These are phyloP conservation scores for Pelagomonas calceolata DNA, from an alignment of 108 stramenopile genomes.

Conservation along the genomic window DNA sequence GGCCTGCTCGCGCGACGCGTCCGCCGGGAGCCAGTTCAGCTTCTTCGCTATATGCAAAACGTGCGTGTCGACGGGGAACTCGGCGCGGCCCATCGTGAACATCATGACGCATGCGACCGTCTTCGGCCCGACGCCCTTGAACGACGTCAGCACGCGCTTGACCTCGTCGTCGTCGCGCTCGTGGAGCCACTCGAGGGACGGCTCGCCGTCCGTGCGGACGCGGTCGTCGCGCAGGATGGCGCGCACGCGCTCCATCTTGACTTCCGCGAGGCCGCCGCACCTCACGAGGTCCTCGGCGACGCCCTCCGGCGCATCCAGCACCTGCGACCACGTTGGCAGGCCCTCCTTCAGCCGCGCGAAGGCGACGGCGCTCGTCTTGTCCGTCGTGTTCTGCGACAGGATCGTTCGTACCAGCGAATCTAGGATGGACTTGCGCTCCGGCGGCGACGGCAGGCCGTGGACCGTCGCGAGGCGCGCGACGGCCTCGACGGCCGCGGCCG, in stretches of 20 bases:
- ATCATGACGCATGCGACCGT: conserved; percentile 66
- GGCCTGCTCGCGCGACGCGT: conserved; percentile 40
- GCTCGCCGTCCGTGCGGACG: conserved; percentile 16
- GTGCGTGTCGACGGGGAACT: conserved; percentile 71
- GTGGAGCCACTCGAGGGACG: conserved; percentile 53
- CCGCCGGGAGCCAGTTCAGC: conserved; percentile 42
- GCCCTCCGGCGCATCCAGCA: conserved; percentile 16
- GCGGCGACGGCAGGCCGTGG: too few relatives aligned
- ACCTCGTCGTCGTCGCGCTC: conserved; percentile 37
- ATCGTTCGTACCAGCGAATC: conserved; percentile 63
- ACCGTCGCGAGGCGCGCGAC: too few relatives aligned
- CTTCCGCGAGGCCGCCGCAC: conserved; percentile 54
- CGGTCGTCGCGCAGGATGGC: conserved; percentile 35
- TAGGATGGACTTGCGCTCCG: conserved; percentile 1
- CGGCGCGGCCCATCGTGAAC: conserved; percentile 53
- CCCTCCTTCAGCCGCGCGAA: conserved; percentile 44
- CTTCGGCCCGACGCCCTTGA: conserved; percentile 65
- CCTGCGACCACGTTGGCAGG: conserved; percentile 50
- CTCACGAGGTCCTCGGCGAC: conserved; percentile 46
- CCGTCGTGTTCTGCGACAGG: conserved; percentile 66
- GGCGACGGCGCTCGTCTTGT: conserved; percentile 47
- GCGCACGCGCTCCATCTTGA: conserved; percentile 45
- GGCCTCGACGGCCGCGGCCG: too few relatives aligned
- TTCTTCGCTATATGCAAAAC: conserved; percentile 53
- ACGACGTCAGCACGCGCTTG: conserved; percentile 44